These are phyloP conservation scores for Ammopiptanthus mongolicus DNA, from an alignment of 306 rosid species.

Conservation along the genomic window DNA sequence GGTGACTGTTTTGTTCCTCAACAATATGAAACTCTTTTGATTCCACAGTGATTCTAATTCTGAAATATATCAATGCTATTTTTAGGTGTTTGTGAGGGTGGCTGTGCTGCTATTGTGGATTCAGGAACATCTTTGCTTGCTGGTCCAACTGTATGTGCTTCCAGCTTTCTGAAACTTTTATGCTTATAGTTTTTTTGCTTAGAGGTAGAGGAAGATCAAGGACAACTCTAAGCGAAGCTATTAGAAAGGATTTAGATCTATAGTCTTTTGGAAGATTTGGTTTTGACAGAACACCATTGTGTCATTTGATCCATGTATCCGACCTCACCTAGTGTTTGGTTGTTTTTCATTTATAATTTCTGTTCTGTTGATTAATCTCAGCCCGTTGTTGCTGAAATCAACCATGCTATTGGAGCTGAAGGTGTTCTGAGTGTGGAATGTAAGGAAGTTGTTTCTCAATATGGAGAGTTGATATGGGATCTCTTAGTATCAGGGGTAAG, in stretches of 20 bases:
- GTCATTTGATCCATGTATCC: too few relatives aligned
- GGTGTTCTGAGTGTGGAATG: constrained; percentile 80
- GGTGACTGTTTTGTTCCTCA: constrained; percentile 42
- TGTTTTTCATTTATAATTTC: background rate
- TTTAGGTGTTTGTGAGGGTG: constrained; percentile 69
- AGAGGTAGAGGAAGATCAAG: background rate
- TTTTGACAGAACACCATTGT: background rate
- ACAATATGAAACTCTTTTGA: background rate
- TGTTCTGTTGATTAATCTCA: constrained; percentile 17
- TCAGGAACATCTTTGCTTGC: constrained; percentile 87
- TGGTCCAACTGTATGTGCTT: constrained; percentile 75
- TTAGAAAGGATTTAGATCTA: background rate
- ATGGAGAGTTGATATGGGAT: constrained; percentile 86
- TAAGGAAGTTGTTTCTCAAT: constrained; percentile 65
- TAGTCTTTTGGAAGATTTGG: background rate
- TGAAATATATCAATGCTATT: constrained; percentile 9
- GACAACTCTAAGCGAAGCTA: background rate
- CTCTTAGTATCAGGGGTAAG: constrained; percentile 72
- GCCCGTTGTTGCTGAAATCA: constrained; percentile 71
- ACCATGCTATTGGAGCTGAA: constrained; percentile 91
- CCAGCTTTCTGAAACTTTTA: background rate
- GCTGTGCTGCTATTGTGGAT: constrained; percentile 85
- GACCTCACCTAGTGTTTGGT: too few relatives aligned
- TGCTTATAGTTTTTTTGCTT: background rate
- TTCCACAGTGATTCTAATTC: constrained; percentile 5